A percentile compares a stretch with the other conserved stretches of the same genome.
Evolutionary conservation across 1,139 yeast species (phyloP).

Genomic region (Meyerozyma guilliermondii): DNA sequence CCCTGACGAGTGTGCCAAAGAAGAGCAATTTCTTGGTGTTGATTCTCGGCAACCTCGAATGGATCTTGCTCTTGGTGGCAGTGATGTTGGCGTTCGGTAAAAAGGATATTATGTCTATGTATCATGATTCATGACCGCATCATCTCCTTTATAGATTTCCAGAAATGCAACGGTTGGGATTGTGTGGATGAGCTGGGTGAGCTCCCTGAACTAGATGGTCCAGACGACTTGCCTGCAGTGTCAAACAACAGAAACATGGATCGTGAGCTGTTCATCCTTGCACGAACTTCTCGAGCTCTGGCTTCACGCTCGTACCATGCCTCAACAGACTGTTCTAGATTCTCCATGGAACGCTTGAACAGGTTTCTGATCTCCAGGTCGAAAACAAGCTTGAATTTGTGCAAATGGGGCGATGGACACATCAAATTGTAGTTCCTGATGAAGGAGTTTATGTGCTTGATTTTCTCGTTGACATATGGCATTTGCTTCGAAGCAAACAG

Average conservation of each 20-base stretch:
- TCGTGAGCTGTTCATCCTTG: neutral
- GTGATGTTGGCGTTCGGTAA: slow-evolving; percentile 6
- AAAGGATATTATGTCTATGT: slow-evolving; percentile 2
- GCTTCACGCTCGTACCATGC: slow-evolving; percentile 3
- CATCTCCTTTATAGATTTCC: slow-evolving; percentile 33
- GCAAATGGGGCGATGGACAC: slow-evolving; percentile 66
- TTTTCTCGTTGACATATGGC: slow-evolving; percentile 37
- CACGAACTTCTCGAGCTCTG: neutral
- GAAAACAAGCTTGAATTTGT: slow-evolving; percentile 55
- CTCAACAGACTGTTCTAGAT: slow-evolving; percentile 2
- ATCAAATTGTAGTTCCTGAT: slow-evolving; percentile 74
- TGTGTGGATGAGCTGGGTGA: neutral
- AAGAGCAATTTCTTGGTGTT: slow-evolving; percentile 5
- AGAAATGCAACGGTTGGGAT: slow-evolving; percentile 17
- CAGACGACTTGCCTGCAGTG: neutral
- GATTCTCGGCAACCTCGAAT: neutral
- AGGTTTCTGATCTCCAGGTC: slow-evolving; percentile 45
- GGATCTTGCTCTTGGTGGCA: slow-evolving; percentile 5
- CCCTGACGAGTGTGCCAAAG: slow-evolving; percentile 6
- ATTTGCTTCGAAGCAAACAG: slow-evolving; percentile 11
- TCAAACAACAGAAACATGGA: neutral
- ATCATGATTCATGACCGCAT: slow-evolving; percentile 10
- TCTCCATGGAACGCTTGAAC: slow-evolving; percentile 3
- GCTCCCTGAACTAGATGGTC: too few relatives aligned
- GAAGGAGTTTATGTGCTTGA: slow-evolving; percentile 49